Base-by-base conservation (phyloP, 768 basidiomycete genomes). In the Phaeotremella fagi region DNA sequence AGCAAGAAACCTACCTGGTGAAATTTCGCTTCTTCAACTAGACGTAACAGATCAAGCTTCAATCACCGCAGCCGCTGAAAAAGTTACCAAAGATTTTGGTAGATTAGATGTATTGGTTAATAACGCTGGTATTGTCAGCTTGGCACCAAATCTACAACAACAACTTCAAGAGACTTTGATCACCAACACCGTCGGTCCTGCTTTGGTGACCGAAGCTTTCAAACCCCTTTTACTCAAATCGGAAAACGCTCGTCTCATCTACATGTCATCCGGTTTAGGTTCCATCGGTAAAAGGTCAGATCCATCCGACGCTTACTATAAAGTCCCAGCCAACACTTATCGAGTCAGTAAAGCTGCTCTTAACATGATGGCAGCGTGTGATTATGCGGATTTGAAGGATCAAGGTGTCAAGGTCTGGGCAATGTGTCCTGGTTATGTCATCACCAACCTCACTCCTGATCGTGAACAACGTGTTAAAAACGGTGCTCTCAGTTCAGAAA, bases 191-290 rank as follows among this genome's bases (percentile, higher is more conserved):
- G 53, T 57, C 23, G 37, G 41, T 7, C 54, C 66, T 7, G 51
- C 57, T 28, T 3, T 57, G 1, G 25, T 64, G 9, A 68, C 66
- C 35, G 20, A 57, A 11, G 29, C 51, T 1, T 55, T 68, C 33
- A 27, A 56, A 2, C 49, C 49, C 2, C 27, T 52, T n/a, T 23
- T 52, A 1, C 25, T 52, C 0, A 46, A 26, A 45, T 52, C 51
- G 2, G 11, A n/a, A 18, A n/a, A 44, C 38, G 29, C 43, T 3
- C 27, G 51, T 31, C 15, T 52, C 18, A 16, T 52, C 15, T 52
- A 45, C 23, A n/a, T 52, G 3, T 45, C 51, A 22, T 45, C 42
- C 22, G 51, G 43, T 6, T 37, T 44, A 46, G 41, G 43, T 6
- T 52, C 51, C 9, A 45, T 52, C 44, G 33, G 9, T 33, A 20